Evolutionary conservation across 2,329 filamentous ascomycete genomes (phyloP).

Genomic region (Ceratocystis albifundus): DNA sequence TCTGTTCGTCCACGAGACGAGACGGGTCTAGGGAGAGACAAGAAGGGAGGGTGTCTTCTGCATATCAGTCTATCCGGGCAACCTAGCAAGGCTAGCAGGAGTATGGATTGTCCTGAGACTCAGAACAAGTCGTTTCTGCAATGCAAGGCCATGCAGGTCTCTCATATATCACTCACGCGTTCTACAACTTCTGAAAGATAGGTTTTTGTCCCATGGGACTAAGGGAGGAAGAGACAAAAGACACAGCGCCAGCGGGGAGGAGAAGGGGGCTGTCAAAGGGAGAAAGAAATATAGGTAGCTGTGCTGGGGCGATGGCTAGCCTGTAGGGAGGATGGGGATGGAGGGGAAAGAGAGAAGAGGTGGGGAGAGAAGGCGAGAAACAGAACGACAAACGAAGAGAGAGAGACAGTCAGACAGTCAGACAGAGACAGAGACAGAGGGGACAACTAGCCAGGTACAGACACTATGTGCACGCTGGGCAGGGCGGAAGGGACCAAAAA

Average conservation of each 20-base stretch:
- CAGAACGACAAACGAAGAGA: neutral
- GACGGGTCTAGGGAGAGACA: neutral
- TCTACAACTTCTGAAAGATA: too few relatives aligned
- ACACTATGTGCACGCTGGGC: neutral
- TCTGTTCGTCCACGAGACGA: neutral
- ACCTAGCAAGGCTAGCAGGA: neutral
- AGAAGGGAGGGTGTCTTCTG: neutral
- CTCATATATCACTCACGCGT: neutral
- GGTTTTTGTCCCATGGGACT: neutral
- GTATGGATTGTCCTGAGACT: neutral
- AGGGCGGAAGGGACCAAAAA: neutral
- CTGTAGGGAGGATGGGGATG: neutral
- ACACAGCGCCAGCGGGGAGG: neutral
- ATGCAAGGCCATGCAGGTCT: neutral
- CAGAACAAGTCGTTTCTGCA: neutral
- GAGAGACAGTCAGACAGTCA: too few relatives aligned
- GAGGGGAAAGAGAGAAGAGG: neutral
- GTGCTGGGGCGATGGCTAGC: too few relatives aligned
- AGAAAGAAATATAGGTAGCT: neutral
- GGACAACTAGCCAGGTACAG: neutral
- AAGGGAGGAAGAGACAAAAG: neutral
- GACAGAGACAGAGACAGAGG: too few relatives aligned
- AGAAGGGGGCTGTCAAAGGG: neutral
- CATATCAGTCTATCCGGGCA: neutral
- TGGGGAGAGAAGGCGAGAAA: neutral